These are phyloP conservation scores for Globisporangium paddicum DNA, from an alignment of 352 stramenopile species.

Conservation along the genomic window DNA sequence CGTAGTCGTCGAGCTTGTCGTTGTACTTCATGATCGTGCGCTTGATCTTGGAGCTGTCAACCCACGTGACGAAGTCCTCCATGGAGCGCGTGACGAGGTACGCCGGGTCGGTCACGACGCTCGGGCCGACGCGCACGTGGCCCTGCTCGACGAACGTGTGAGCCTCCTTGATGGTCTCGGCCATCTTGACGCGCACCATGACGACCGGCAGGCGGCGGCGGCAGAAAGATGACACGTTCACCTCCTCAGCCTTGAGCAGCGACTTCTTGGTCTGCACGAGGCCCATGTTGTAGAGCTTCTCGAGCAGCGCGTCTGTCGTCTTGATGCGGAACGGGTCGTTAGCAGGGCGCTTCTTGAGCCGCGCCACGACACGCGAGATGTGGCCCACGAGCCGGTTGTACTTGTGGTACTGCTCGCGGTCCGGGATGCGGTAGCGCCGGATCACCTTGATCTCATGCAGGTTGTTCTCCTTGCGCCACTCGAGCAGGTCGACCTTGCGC, in stretches of 20 bases:
- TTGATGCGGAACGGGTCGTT: conserved; percentile 97
- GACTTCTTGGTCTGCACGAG: conserved; percentile 96
- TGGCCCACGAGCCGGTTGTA: conserved; percentile 98
- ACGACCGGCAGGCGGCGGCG: conserved; percentile 96
- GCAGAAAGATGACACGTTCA: conserved; percentile 95
- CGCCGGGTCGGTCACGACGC: conserved; percentile 93
- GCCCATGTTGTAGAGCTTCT: conserved; percentile 98
- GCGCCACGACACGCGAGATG: conserved; percentile 91
- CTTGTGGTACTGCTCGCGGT: conserved; percentile 98
- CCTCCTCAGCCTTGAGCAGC: conserved; percentile 95
- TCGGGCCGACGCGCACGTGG: conserved; percentile 93
- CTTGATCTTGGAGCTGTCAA: conserved; percentile 97
- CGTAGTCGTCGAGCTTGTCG: conserved; percentile 99
- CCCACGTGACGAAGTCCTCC: conserved; percentile 99
- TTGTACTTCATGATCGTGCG: conserved; percentile 98
- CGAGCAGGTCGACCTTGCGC: conserved; percentile 98
- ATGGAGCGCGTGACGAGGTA: conserved; percentile 97
- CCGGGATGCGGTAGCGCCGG: conserved; percentile 96
- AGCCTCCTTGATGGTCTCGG: conserved; percentile 97
- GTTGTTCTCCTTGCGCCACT: conserved; percentile 99
- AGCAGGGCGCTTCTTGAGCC: conserved; percentile 93
- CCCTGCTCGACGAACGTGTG: conserved; percentile 97
- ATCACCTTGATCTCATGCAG: conserved; percentile 98
- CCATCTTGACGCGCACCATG: conserved; percentile 99
- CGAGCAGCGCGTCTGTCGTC: conserved; percentile 94